These are phyloP conservation scores for Eucalyptus camaldulensis DNA, from an alignment of 345 rosid genomes.

Conservation along the genomic window DNA sequence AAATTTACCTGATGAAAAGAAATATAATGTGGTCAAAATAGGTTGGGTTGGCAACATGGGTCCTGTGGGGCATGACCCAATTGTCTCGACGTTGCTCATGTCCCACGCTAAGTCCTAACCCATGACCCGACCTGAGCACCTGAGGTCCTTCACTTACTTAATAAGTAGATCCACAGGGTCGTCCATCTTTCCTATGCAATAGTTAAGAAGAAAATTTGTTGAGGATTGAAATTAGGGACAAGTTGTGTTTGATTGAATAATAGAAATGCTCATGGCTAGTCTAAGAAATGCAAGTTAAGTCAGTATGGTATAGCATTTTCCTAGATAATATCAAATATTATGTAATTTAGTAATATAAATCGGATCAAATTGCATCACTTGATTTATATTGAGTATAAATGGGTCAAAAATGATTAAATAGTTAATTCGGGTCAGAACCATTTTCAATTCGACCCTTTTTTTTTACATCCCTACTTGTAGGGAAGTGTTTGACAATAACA, in stretches of 20 bases:
- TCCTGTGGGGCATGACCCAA: neutral
- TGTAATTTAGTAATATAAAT: fast-evolving
- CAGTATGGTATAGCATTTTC: too few species aligned
- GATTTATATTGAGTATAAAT: too few species aligned
- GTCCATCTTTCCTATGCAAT: neutral
- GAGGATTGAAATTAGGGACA: too few species aligned
- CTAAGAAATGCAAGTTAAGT: fast-evolving
- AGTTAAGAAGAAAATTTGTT: too few species aligned
- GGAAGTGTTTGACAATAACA: neutral
- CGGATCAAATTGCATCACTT: fast-evolving
- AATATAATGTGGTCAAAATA: neutral
- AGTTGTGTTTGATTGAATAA: fast-evolving
- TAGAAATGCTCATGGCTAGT: neutral
- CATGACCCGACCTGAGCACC: neutral
- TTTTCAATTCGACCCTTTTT: too few species aligned
- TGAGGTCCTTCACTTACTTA: neutral
- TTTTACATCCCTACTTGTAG: neutral
- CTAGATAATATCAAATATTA: too few species aligned
- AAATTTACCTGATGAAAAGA: neutral
- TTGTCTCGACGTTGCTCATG: neutral
- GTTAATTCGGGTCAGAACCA: too few species aligned
- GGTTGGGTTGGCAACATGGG: neutral
- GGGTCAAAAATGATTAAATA: too few species aligned
- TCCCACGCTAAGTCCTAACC: neutral
- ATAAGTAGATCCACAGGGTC: neutral